Evolutionary conservation across 768 basidiomycete genomes (phyloP), one percentile per base, ranked within the genome.

Genomic region (Lentinula sp.): DNA sequence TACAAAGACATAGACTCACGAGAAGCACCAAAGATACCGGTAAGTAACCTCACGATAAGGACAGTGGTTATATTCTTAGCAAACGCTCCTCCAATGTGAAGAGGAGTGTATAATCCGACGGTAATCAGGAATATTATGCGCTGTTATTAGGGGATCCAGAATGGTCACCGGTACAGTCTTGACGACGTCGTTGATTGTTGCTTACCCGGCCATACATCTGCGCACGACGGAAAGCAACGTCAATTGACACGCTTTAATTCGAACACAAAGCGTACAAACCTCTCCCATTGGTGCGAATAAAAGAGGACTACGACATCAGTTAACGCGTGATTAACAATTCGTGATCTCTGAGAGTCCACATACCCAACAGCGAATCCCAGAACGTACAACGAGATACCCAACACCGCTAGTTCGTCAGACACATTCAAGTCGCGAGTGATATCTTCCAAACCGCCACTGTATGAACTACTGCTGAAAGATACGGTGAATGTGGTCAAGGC

Each of bases 311-410:
- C 9, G n/a, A 37, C 40, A 42, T 28, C 18, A 16, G 7, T 42
- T 10, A 23, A 40, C 37, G 50, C 34, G 60, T 43, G 43, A 59
- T 50, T 32, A 8, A 28, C 37, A n/a, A 32, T 13, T 59, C 49
- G 51, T 35, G 61, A 62, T 31, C 4, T 21, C n/a, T 40, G 9
- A 18, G 2, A 31, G 16, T 16, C 31, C 16, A 71, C 61, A 83
- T 80, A 59, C 57, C 84, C 84, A 23, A 85, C 64, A 4, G 80
- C 84, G 66, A 88, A 85, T 1, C 85, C 85, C 34, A 88, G 70
- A 37, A 88, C 83, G 67, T 85, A 87, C 15, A 86, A 70, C 4
- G 85, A 84, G 21, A 87, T 76, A 15, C 85, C 85, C 6, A 85
- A 73, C 46, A 84, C 82, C 3, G 83, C 80, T 60, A 84, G 71